phyloP scores from a whole-genome alignment of 176 grass and related monocot genomes.

The Phyllostachys edulis region DNA sequence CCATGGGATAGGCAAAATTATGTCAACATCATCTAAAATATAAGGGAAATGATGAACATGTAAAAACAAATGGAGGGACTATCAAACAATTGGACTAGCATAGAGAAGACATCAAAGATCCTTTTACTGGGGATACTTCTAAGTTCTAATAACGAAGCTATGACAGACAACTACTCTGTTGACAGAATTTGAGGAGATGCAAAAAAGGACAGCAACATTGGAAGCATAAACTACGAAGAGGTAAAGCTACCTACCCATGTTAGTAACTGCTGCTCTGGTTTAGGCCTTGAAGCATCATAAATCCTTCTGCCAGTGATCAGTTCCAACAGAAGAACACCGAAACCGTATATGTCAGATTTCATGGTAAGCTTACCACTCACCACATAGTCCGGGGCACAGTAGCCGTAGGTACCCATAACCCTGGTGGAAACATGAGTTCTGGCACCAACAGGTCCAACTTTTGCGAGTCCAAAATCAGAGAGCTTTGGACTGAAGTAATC shows the following conservation, averaged over 20 bases:
- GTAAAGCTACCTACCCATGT: constrained; percentile 65
- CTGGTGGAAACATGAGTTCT: constrained; percentile 85
- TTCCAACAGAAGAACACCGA: constrained; percentile 83
- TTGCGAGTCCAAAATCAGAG: constrained; percentile 93
- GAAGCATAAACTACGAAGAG: not conserved
- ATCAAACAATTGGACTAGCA: not conserved
- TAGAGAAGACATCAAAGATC: not conserved
- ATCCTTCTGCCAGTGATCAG: constrained; percentile 82
- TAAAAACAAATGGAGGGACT: not conserved
- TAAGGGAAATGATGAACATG: not conserved
- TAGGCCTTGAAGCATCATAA: constrained; percentile 63
- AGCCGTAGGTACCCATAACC: constrained; percentile 97
- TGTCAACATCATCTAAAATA: not conserved
- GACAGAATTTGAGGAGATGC: not conserved
- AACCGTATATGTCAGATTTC: constrained; percentile 94
- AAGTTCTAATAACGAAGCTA: not conserved
- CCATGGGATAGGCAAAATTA: not conserved
- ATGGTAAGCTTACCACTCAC: constrained; percentile 78
- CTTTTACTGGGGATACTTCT: not conserved
- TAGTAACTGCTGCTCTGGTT: constrained; percentile 57
- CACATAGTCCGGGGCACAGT: constrained; percentile 92
- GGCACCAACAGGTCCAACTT: constrained; percentile 82
- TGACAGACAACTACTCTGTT: not conserved
- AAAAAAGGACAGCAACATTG: constrained; percentile 10
- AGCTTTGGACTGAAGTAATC: constrained; percentile 87